Percentiles rank a stretch among this genome's conserved stretches.
phyloP scores from a whole-genome alignment of 75 land plant genomes.

The Selaginella moellendorffii region DNA sequence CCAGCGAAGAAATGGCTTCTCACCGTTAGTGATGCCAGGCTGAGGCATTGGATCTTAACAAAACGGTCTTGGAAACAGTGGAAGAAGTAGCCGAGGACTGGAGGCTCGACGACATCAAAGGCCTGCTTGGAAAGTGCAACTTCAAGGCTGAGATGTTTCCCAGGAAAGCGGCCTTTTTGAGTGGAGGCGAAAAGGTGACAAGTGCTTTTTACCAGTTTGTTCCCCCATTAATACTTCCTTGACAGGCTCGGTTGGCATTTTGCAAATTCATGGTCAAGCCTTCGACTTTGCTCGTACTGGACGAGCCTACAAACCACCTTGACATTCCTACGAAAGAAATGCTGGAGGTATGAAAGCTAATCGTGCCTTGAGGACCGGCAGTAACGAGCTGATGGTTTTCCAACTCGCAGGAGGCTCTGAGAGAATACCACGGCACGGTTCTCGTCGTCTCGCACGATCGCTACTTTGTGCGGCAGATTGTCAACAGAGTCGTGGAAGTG shows the following conservation, averaged over 20 bases:
- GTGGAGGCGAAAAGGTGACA: slow-evolving; percentile 99
- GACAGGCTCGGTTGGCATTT: slow-evolving; percentile 82
- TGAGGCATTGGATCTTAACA: slow-evolving; percentile 80
- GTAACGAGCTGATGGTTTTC: no score
- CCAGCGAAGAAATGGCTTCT: neutral
- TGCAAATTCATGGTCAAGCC: slow-evolving; percentile 98
- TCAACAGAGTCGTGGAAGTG: slow-evolving; percentile 86
- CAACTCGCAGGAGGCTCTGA: slow-evolving; percentile 76
- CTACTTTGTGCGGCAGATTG: slow-evolving; percentile 81
- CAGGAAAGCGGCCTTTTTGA: slow-evolving; percentile 72
- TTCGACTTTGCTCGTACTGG: slow-evolving; percentile 77
- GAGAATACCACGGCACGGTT: slow-evolving; percentile 82
- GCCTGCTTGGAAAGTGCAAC: slow-evolving; percentile 91
- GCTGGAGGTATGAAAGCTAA: slow-evolving; percentile 62
- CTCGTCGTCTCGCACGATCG: slow-evolving; percentile 91
- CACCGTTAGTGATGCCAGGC: slow-evolving; percentile 33
- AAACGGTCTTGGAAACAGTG: slow-evolving; percentile 81
- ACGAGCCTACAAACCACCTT: slow-evolving; percentile 95
- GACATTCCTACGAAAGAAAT: slow-evolving; percentile 96
- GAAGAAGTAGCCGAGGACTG: slow-evolving; percentile 92
- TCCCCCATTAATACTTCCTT: neutral
- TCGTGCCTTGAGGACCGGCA: no score
- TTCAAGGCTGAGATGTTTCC: slow-evolving; percentile 91
- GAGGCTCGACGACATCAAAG: slow-evolving; percentile 87
- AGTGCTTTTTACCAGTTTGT: no score